phyloP scores from a whole-genome alignment of 176 grass and related monocot species.

The Oryza glaberrima region DNA sequence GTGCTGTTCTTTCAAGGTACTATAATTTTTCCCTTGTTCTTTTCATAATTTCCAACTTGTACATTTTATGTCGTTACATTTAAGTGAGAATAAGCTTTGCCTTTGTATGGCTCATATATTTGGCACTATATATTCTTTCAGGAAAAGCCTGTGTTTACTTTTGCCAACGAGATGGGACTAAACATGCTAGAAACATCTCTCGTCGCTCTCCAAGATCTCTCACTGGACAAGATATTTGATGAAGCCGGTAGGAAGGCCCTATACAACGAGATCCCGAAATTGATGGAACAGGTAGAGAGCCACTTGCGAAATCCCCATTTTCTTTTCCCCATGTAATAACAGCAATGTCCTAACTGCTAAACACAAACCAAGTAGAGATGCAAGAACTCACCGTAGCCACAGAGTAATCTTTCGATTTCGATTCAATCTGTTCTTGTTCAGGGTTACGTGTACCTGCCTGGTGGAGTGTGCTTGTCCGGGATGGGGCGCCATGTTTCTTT shows the following conservation, averaged over 20 bases:
- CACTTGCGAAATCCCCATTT: background rate
- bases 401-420: background rate
- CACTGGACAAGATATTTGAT: slow-evolving; percentile 94
- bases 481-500: slow-evolving; percentile 95
- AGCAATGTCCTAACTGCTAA: background rate
- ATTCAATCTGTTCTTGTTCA: slow-evolving; percentile 35
- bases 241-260: slow-evolving; percentile 72
- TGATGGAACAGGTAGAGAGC: slow-evolving; percentile 90
- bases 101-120: slow-evolving; percentile 24
- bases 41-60: background rate
- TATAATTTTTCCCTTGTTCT: no score
- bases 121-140: slow-evolving; percentile 40
- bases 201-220: slow-evolving; percentile 88
- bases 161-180: slow-evolving; percentile 93
- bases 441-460: slow-evolving; percentile 83
- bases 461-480: slow-evolving; percentile 77
- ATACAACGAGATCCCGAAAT: slow-evolving; percentile 63
- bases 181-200: slow-evolving; percentile 99
- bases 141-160: slow-evolving; percentile 84
- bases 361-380: background rate
- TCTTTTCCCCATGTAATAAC: background rate
- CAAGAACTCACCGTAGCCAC: background rate
- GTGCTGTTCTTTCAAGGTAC: slow-evolving; percentile 93
- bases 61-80: background rate
- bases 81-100: background rate